A percentile compares a stretch with the other conserved stretches of the same genome.
phyloP scores from a whole-genome alignment of 2,329 filamentous ascomycete species.

The Juglanconis oblonga region DNA sequence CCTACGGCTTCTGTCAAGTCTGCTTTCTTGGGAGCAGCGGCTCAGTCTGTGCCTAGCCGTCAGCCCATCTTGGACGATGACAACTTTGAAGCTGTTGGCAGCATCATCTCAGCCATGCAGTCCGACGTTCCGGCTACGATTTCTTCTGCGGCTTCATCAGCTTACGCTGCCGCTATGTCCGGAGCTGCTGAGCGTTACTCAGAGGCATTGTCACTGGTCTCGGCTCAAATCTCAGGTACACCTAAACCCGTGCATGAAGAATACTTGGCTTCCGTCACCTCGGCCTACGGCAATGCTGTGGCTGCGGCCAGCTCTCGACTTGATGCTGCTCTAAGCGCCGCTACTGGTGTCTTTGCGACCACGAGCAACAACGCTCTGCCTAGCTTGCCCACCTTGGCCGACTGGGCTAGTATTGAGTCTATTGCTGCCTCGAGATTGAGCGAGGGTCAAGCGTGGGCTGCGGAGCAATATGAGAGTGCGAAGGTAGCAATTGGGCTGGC shows the following conservation, averaged over 20 bases:
- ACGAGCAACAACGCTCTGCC: conserved; percentile 32
- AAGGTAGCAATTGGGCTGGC: conserved; percentile 62
- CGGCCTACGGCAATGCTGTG: conserved; percentile 65
- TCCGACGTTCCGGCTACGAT: conserved; percentile 29
- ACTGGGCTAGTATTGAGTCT: conserved; percentile 53
- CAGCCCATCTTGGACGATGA: conserved; percentile 52
- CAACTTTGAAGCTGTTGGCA: conserved; percentile 36
- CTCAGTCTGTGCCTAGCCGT: conserved; percentile 46
- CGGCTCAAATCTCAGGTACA: conserved; percentile 64
- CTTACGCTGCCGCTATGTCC: conserved; percentile 63
- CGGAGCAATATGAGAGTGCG: conserved; percentile 67
- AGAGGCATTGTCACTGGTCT: conserved; percentile 65
- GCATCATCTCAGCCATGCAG: conserved; percentile 31
- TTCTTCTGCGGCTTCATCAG: conserved; percentile 30
- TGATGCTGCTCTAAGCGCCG: conserved; percentile 51
- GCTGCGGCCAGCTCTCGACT: conserved; percentile 59
- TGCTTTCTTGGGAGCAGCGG: conserved; percentile 48
- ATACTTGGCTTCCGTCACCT: conserved; percentile 65
- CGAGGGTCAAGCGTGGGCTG: conserved; percentile 68
- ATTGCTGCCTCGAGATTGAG: conserved; percentile 68
- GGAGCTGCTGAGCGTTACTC: conserved; percentile 67
- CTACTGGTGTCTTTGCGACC: conserved; percentile 48
- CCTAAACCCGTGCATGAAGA: conserved; percentile 68
- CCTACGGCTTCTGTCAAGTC: conserved; percentile 39
- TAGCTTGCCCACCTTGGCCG: conserved; percentile 37